Percentiles rank a stretch among this genome's conserved stretches.
Evolutionary conservation across 441 rosid genomes (phyloP).

Genomic region (Corymbia calophylla): DNA sequence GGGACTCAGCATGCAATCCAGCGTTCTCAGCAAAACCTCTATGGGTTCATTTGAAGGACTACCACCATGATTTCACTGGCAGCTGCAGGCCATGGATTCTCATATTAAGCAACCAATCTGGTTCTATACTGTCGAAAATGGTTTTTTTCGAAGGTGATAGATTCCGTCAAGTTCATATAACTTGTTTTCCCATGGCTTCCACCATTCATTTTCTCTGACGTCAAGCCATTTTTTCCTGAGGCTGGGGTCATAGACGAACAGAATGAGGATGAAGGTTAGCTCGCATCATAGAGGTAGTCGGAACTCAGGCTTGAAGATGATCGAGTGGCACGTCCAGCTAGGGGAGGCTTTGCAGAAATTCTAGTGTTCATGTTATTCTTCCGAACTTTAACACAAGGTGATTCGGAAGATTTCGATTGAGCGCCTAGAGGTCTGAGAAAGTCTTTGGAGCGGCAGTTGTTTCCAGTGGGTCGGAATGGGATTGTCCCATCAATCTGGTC

Average conservation of each 20-base stretch:
- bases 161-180: constrained; percentile 80
- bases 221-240: constrained; percentile 46
- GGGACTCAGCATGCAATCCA: neutral
- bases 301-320: constrained; percentile 75
- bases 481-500: constrained; percentile 67
- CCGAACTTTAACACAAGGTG: constrained; percentile 40
- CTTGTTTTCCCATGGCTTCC: constrained; percentile 47
- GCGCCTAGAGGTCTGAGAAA: constrained; percentile 11
- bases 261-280: constrained; percentile 66
- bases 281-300: constrained; percentile 59
- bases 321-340: constrained; percentile 25
- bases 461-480: constrained; percentile 24
- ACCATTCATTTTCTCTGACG: constrained; percentile 47
- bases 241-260: constrained; percentile 66
- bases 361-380: constrained; percentile 76
- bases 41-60: neutral
- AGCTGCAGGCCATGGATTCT: neutral
- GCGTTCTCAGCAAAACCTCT: neutral
- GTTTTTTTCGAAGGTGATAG: constrained; percentile 25
- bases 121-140: neutral
- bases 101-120: neutral
- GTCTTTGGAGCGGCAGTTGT: constrained; percentile 29
- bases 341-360: constrained; percentile 68
- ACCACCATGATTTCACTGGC: neutral
- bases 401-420: constrained; percentile 43